A percentile compares a stretch with the other conserved stretches of the same genome.
phyloP scores from a whole-genome alignment of 148 eudicot species.

The Amaranthus palmeri region DNA sequence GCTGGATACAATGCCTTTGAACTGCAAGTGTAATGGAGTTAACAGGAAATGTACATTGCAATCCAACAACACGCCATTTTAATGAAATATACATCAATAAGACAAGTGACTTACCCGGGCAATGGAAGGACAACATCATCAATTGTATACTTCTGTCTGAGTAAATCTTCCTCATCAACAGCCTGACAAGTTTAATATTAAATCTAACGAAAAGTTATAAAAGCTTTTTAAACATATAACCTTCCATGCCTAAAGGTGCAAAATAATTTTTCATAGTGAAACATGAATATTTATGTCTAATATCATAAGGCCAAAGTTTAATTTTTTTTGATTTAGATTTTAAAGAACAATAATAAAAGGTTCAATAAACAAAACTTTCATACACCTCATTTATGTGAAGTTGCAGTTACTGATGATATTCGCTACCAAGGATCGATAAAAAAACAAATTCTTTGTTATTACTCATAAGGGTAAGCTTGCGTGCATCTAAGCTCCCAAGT shows the following conservation, averaged over 20 bases:
- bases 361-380: no score
- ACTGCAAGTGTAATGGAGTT: conserved; percentile 37
- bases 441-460: no score
- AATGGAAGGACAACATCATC: conserved; percentile 86
- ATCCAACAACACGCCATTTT: conserved; percentile 10
- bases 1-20: conserved; percentile 70
- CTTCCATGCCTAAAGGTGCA: neutral
- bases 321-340: no score
- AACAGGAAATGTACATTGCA: conserved; percentile 5
- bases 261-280: neutral
- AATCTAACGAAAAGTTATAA: neutral
- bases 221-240: conserved; percentile 1
- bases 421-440: no score
- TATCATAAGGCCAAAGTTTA: no score
- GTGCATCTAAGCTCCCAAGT: no score
- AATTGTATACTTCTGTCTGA: conserved; percentile 51
- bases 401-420: no score
- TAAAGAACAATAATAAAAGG: no score
- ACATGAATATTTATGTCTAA: no score
- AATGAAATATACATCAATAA: conserved; percentile 3
- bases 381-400: no score
- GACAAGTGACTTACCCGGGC: conserved; percentile 58
- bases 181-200: conserved; percentile 39
- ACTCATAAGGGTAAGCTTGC: no score
- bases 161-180: conserved; percentile 64